These are phyloP conservation scores for Thinopyrum elongatum DNA, from an alignment of 176 grass and related monocot species.

Conservation along the genomic window DNA sequence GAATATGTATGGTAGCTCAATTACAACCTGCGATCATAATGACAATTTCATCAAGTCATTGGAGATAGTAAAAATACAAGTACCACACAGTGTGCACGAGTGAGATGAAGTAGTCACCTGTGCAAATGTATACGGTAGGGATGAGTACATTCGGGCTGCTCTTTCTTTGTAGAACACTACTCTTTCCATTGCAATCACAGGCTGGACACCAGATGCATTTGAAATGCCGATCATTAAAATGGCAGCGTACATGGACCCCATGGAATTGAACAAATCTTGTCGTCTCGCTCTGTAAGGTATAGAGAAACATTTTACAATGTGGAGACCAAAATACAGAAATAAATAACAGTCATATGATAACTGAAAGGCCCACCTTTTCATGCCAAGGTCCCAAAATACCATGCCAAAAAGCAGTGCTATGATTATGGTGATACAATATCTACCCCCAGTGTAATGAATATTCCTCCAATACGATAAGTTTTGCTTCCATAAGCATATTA, in stretches of 20 bases:
- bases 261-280: slow-evolving; percentile 61
- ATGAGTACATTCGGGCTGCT: slow-evolving; percentile 57
- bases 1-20: slow-evolving; percentile 52
- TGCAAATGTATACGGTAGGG: slow-evolving; percentile 60
- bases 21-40: slow-evolving; percentile 32
- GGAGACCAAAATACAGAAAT: background rate
- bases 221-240: slow-evolving; percentile 50
- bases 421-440: slow-evolving; percentile 39
- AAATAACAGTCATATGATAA: background rate
- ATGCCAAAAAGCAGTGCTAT: slow-evolving; percentile 53
- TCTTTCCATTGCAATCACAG: slow-evolving; percentile 43
- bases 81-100: background rate
- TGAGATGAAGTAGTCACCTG: slow-evolving; percentile 32
- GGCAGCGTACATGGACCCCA: slow-evolving; percentile 60
- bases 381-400: slow-evolving; percentile 45
- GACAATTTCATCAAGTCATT: background rate
- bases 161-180: slow-evolving; percentile 60
- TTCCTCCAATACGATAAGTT: slow-evolving; percentile 58
- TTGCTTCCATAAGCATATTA: slow-evolving; percentile 63
- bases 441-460: slow-evolving; percentile 46
- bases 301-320: background rate
- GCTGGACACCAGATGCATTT: slow-evolving; percentile 42
- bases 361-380: slow-evolving; percentile 38
- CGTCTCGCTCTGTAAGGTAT: slow-evolving; percentile 21
- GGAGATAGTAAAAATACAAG: background rate